Conservation (phyloP, 495 filamentous ascomycete genomes). For the Penicillium verhagenii region DNA sequence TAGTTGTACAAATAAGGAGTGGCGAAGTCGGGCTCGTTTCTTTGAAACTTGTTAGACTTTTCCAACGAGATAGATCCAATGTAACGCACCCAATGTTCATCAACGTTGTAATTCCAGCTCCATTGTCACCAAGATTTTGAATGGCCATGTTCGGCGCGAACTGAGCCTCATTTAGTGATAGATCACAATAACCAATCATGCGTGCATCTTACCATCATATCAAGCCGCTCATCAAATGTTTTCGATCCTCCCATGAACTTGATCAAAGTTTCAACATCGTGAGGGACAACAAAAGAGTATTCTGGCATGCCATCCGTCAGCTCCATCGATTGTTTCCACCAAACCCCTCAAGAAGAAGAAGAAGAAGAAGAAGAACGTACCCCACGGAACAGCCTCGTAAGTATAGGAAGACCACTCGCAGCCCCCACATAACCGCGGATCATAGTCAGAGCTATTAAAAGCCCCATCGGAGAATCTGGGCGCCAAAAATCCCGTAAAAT, state of each 20-base stretch:
- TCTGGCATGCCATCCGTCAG: constrained; percentile 41
- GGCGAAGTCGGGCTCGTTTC: constrained; percentile 65
- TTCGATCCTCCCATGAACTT: constrained; percentile 55
- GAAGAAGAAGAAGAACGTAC: no score
- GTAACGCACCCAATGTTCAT: constrained; percentile 51
- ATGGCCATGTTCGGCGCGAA: constrained; percentile 35
- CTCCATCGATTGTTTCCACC: neutral
- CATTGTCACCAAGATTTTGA: constrained; percentile 33
- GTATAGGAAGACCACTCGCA: constrained; percentile 59
- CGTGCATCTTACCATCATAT: constrained; percentile 33
- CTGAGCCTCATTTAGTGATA: constrained; percentile 10
- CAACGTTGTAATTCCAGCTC: constrained; percentile 38
- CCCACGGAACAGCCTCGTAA: constrained; percentile 40
- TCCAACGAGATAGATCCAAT: neutral
- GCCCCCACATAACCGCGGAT: constrained; percentile 60
- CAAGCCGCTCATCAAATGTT: constrained; percentile 56
- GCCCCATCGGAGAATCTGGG: constrained; percentile 52
- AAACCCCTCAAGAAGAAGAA: no score
- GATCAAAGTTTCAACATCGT: constrained; percentile 62
- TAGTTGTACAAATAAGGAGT: constrained; percentile 70
- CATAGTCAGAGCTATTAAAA: constrained; percentile 51
- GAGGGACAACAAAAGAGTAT: constrained; percentile 63
- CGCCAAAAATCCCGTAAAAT: constrained; percentile 62
- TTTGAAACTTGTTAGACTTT: constrained; percentile 1
- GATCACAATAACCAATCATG: neutral